Percentiles rank a stretch among this genome's conserved stretches.
Conservation (phyloP, 306 rosid genomes). For the Castanea crenata region DNA sequence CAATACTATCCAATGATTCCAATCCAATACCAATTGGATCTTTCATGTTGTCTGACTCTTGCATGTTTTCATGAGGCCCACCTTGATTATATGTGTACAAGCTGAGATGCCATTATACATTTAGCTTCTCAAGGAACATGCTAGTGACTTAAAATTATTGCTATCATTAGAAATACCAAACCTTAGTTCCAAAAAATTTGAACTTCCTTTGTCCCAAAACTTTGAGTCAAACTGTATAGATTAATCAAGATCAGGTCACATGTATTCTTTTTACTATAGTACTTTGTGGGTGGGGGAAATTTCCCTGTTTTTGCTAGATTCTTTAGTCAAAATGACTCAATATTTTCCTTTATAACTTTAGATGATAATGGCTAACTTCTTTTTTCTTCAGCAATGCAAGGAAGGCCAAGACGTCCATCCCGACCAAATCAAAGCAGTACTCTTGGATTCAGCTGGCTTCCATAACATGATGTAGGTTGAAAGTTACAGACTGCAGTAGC, state of each 20-base stretch:
- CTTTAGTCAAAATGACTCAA: neutral
- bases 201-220: no score
- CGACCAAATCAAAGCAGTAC: slow-evolving; percentile 82
- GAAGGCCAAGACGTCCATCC: slow-evolving; percentile 76
- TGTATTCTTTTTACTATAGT: no score
- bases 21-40: neutral
- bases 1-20: neutral
- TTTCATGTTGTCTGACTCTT: neutral
- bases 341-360: neutral
- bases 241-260: no score
- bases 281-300: no score
- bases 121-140: neutral
- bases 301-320: neutral
- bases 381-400: slow-evolving; percentile 70
- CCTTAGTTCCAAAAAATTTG: no score
- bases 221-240: no score
- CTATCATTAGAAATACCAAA: neutral
- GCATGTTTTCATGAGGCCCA: neutral
- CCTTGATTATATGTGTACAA: neutral
- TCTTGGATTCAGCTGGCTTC: slow-evolving; percentile 82
- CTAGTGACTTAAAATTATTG: neutral
- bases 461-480: slow-evolving; percentile 40
- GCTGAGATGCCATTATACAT: neutral
- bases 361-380: slow-evolving; percentile 5
- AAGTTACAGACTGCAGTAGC: neutral